These are phyloP conservation scores for Yamadazyma aaseri DNA, from an alignment of 1,139 yeast species.

Conservation along the genomic window DNA sequence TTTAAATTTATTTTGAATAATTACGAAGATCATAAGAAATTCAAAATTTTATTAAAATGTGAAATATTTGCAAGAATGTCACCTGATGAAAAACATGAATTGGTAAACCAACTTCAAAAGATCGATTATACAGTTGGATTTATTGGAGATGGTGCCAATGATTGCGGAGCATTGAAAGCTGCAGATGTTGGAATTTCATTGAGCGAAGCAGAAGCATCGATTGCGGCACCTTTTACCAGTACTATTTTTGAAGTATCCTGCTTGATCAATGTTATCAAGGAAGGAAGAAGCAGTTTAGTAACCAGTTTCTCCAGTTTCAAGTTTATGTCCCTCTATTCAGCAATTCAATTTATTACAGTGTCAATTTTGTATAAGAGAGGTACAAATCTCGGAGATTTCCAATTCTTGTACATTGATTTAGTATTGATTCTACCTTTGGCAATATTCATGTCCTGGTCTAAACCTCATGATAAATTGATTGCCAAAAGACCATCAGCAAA, in stretches of 20 bases:
- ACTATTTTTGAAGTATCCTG: conserved; percentile 87
- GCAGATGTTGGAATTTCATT: conserved; percentile 96
- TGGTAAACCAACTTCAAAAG: conserved; percentile 81
- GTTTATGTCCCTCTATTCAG: conserved; percentile 95
- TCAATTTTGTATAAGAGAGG: conserved; percentile 84
- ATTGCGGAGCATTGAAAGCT: conserved; percentile 96
- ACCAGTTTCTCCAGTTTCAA: conserved; percentile 96
- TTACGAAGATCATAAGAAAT: conserved; percentile 35
- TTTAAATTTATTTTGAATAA: conserved; percentile 74
- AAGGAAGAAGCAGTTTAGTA: conserved; percentile 92
- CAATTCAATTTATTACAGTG: conserved; percentile 89
- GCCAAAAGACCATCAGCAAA: conserved; percentile 90
- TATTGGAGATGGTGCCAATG: conserved; percentile 98
- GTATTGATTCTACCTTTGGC: conserved; percentile 91
- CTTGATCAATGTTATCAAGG: conserved; percentile 84
- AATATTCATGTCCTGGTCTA: conserved; percentile 95
- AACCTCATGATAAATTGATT: conserved; percentile 63
- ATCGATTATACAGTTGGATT: conserved; percentile 92
- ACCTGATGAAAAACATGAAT: conserved; percentile 96
- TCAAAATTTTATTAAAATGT: conserved; percentile 66
- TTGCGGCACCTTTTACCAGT: conserved; percentile 97
- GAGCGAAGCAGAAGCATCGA: conserved; percentile 97
- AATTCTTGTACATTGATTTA: conserved; percentile 89
- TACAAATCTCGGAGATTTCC: conserved; percentile 95
- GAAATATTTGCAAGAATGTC: conserved; percentile 95